Evolutionary conservation across 1,284 basidiomycete species (phyloP).

Genomic region (Cutaneotrichosporon sp.): DNA sequence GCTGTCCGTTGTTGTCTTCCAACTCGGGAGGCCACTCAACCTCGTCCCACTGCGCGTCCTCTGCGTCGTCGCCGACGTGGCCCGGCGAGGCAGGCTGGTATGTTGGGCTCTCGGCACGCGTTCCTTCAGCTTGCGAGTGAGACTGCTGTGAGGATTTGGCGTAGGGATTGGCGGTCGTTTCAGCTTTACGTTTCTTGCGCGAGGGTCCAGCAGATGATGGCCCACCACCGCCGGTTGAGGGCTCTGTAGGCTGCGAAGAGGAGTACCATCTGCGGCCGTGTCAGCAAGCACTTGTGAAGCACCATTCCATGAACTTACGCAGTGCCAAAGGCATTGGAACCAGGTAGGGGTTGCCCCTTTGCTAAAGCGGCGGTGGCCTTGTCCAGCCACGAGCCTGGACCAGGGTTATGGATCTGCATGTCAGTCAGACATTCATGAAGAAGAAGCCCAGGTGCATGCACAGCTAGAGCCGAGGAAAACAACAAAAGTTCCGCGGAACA

Average conservation of each 20-base stretch:
- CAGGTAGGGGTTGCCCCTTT: constrained; percentile 35
- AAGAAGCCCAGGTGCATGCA: background rate
- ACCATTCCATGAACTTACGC: constrained; percentile 16
- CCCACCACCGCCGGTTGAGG: no score
- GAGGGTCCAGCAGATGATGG: background rate
- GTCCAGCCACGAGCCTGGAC: constrained; percentile 47
- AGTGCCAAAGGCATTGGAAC: constrained; percentile 31
- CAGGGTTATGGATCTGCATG: constrained; percentile 42
- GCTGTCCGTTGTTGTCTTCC: background rate
- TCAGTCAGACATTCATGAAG: background rate
- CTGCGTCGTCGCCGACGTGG: background rate
- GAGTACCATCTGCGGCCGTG: constrained; percentile 15
- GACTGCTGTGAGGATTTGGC: background rate
- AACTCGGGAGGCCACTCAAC: background rate
- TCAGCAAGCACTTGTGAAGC: background rate
- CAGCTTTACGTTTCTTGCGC: background rate
- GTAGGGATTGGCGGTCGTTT: constrained; percentile 7
- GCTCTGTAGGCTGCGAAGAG: constrained; percentile 4
- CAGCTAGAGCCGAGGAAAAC: background rate
- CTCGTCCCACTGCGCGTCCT: background rate
- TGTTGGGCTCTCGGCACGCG: constrained; percentile 6
- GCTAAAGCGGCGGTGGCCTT: constrained; percentile 45
- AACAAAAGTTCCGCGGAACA: no score
- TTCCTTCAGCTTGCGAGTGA: background rate
- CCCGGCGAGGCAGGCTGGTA: constrained; percentile 17